Conservation (phyloP, 2,329 filamentous ascomycete species). For the Clonostachys solani region DNA sequence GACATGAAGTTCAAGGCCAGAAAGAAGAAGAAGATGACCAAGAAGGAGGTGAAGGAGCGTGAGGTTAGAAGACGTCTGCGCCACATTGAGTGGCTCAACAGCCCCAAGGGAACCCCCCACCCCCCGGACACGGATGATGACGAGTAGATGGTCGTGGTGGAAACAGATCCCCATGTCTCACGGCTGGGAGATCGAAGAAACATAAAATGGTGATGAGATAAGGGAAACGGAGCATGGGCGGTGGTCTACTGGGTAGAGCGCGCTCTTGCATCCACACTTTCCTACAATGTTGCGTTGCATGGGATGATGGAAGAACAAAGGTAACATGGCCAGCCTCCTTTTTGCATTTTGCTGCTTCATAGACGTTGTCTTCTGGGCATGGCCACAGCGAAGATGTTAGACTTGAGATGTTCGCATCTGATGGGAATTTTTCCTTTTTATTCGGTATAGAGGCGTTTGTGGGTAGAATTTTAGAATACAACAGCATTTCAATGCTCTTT, state of each 20-base stretch:
- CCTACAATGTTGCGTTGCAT: slow-evolving; percentile 53
- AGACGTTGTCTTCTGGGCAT: not conserved
- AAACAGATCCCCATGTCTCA: not conserved
- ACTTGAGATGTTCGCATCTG: too few species aligned
- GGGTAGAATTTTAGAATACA: not conserved
- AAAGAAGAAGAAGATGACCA: slow-evolving; percentile 99
- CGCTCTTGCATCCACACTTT: too few species aligned
- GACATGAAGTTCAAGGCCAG: slow-evolving; percentile 82
- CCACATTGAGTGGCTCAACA: slow-evolving; percentile 82
- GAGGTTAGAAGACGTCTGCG: slow-evolving; percentile 83
- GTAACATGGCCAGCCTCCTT: slow-evolving; percentile 76
- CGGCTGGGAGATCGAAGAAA: too few species aligned
- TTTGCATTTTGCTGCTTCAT: too few species aligned
- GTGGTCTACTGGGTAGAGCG: too few species aligned
- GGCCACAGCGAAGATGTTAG: too few species aligned
- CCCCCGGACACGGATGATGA: slow-evolving; percentile 77
- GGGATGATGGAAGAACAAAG: slow-evolving; percentile 87
- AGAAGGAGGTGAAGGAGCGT: slow-evolving; percentile 91
- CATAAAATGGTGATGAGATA: too few species aligned
- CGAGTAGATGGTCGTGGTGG: slow-evolving; percentile 18
- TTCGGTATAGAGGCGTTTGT: slow-evolving; percentile 5
- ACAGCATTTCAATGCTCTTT: not conserved
- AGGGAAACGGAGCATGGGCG: too few species aligned
- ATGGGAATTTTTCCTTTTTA: not conserved
- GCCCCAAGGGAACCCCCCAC: slow-evolving; percentile 77